Evolutionary conservation across 2,329 filamentous ascomycete species (phyloP).

Genomic region (Venturia nashicola): DNA sequence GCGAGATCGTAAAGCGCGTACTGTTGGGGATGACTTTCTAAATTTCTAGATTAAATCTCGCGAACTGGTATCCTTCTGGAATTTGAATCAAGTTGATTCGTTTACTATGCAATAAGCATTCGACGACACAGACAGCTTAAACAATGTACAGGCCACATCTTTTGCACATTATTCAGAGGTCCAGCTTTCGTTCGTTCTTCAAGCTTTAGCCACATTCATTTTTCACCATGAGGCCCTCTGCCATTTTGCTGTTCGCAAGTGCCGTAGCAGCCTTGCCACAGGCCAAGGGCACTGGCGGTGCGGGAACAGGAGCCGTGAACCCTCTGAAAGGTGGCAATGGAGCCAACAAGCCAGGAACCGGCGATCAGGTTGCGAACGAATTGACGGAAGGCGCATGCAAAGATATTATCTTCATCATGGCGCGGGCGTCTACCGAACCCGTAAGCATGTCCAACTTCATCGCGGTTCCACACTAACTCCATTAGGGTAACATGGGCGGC

Average conservation of each 20-base stretch:
- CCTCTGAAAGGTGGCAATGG: not conserved
- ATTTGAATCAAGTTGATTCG: no score
- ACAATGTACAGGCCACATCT: not conserved
- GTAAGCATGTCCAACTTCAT: slow-evolving; percentile 24
- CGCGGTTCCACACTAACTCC: not conserved
- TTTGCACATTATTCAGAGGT: not conserved
- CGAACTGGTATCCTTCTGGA: no score
- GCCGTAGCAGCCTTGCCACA: not conserved
- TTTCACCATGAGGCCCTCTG: not conserved
- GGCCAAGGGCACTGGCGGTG: not conserved
- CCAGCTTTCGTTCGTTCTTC: not conserved
- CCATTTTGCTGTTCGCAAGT: not conserved
- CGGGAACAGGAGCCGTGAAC: not conserved
- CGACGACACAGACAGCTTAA: not conserved
- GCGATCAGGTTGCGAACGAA: slow-evolving; percentile 20
- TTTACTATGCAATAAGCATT: no score
- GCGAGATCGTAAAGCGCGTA: not conserved
- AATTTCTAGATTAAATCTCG: not conserved
- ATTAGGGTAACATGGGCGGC: slow-evolving; percentile 9
- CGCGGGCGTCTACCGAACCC: slow-evolving; percentile 27
- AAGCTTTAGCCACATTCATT: not conserved
- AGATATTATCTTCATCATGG: slow-evolving; percentile 28
- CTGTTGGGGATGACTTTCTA: not conserved
- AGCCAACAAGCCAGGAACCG: not conserved
- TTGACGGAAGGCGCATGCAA: slow-evolving; percentile 24